A percentile compares a stretch with the other conserved stretches of the same genome.
These are phyloP conservation scores for Aethionema arabicum DNA, from an alignment of 345 rosid species.

Conservation along the genomic window DNA sequence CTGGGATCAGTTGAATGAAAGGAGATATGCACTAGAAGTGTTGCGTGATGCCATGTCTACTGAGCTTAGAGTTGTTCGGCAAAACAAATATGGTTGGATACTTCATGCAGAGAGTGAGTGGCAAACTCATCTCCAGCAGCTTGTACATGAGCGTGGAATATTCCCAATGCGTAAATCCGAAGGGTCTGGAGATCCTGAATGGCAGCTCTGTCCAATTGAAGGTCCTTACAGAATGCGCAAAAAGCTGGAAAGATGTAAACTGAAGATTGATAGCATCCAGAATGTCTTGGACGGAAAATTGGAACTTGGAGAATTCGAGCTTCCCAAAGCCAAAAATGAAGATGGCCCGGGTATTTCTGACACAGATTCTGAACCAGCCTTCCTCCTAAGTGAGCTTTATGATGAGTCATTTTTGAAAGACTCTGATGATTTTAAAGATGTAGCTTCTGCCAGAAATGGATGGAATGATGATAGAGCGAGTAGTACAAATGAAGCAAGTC, in stretches of 20 bases:
- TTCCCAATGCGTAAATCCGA: slow-evolving; percentile 73
- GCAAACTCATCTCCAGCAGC: slow-evolving; percentile 96
- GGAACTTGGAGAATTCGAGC: slow-evolving; percentile 69
- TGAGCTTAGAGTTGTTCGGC: slow-evolving; percentile 97
- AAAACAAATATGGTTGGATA: slow-evolving; percentile 99
- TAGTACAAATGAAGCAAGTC: slow-evolving; percentile 91
- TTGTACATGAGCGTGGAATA: slow-evolving; percentile 96
- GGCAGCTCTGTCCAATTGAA: slow-evolving; percentile 99
- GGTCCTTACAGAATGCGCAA: slow-evolving; percentile 99
- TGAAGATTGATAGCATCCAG: slow-evolving; percentile 76
- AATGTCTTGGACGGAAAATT: slow-evolving; percentile 73
- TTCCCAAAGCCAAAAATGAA: slow-evolving; percentile 53
- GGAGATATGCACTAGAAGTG: slow-evolving; percentile 93
- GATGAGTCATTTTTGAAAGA: slow-evolving; percentile 57
- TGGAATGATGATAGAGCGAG: slow-evolving; percentile 90
- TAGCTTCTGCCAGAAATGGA: slow-evolving; percentile 60
- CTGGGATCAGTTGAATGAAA: slow-evolving; percentile 93
- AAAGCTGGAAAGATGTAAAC: slow-evolving; percentile 88
- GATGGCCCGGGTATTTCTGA: slow-evolving; percentile 63
- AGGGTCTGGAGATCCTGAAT: slow-evolving; percentile 65
- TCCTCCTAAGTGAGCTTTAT: slow-evolving; percentile 65
- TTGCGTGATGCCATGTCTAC: slow-evolving; percentile 97
- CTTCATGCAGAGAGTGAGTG: slow-evolving; percentile 99
- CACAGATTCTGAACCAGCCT: slow-evolving; percentile 64
- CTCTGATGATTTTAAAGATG: slow-evolving; percentile 51